Evolutionary conservation across 805 yeast species (phyloP).

Genomic region (Peterozyma toletana): DNA sequence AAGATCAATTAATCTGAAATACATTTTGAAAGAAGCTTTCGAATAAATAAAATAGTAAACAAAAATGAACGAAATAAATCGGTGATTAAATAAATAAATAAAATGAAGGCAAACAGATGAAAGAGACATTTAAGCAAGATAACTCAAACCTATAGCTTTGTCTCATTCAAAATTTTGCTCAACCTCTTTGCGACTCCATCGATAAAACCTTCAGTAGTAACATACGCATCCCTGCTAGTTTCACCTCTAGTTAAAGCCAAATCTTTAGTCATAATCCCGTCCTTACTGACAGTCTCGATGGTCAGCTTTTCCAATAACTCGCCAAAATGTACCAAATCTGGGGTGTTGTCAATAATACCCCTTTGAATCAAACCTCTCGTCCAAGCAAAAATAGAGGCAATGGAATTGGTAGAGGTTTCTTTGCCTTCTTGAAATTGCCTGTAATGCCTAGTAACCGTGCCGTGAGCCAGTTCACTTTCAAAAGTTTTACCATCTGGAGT

Average conservation of each 20-base stretch:
- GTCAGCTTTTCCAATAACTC: conserved; percentile 76
- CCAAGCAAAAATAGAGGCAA: conserved; percentile 98
- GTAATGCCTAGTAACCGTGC: conserved; percentile 95
- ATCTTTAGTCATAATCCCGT: conserved; percentile 93
- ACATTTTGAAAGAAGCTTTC: too few relatives aligned
- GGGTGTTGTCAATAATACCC: conserved; percentile 82
- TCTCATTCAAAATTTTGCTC: conserved; percentile 4
- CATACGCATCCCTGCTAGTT: conserved; percentile 75
- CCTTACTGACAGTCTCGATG: conserved; percentile 74
- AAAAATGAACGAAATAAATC: too few relatives aligned
- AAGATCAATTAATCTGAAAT: too few relatives aligned
- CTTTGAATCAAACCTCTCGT: conserved; percentile 89
- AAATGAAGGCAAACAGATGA: too few relatives aligned
- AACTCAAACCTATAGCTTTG: too few relatives aligned
- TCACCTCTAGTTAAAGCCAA: conserved; percentile 85
- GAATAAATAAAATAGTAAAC: too few relatives aligned
- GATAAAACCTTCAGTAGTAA: conserved; percentile 87
- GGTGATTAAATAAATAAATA: too few relatives aligned
- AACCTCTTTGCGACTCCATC: conserved; percentile 73
- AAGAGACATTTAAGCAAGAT: too few relatives aligned
- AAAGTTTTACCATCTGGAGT: conserved; percentile 96
- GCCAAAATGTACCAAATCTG: conserved; percentile 79
- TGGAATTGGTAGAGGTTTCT: conserved; percentile 95
- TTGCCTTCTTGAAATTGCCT: conserved; percentile 95
- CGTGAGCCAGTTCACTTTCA: conserved; percentile 98